Base-by-base conservation (phyloP, 257 asterid species). In the Solanum pennellii region DNA sequence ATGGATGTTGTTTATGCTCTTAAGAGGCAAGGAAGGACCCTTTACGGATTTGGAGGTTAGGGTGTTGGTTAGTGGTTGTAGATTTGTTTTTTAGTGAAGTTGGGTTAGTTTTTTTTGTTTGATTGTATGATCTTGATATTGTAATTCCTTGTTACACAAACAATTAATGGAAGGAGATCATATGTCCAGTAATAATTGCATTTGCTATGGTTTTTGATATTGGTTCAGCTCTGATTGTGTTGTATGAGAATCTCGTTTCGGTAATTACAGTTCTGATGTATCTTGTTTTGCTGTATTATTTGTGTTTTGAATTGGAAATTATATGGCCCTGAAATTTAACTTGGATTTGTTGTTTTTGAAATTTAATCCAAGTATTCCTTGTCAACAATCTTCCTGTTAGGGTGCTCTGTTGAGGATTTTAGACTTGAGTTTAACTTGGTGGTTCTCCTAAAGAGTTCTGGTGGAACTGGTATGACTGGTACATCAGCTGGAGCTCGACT, bases 11-110 rank as follows among this genome's bases (percentile, higher is more conserved):
- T 87, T 0, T 87, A 87, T 66, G 89, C 89, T 1, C 83, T 87
- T 23, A 87, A 87, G 86, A 87, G 89, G 73, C 89, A 87, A 2
- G 89, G 89, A 21, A 87, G 86, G 75, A 87, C 89, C 12, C 59
- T 87, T 12, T 87, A 87, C 20, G 89, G 89, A 7, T 87, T 87
- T 62, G 89, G 89, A 79, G 89, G 89, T 59, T 87, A 87, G 18
- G 44, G 73, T 25, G 73, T 68, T 59, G 66, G 25, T 59, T 68
- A 27, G 80, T 59, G 33, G 16, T 8, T 83, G 49, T 37, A 23
- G 76, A 35, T 60, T 83, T 52, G 15, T 5, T 27, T 33, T 12
- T 33, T 10, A 33, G 29, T 23, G 45, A 25, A 13, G 35, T 1
- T 76, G 7, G 12, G 56, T 7, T 72, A 13, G 3, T 14, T 42